A percentile compares a stretch with the other conserved stretches of the same genome.
Conservation (phyloP, 805 yeast species). For the Lipomyces lipofer region DNA sequence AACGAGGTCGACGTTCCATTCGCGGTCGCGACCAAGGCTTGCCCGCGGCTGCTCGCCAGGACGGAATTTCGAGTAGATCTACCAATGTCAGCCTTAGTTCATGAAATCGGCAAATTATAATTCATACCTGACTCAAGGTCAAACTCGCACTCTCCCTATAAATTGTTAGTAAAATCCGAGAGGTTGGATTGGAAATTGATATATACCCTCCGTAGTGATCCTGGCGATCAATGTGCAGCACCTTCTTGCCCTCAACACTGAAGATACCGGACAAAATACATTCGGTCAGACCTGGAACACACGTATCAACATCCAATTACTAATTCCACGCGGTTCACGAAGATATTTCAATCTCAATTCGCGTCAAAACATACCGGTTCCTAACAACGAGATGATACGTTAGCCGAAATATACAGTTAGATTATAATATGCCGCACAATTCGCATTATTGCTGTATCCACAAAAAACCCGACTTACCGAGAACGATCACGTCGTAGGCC, state of each 20-base stretch:
- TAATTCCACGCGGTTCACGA: not conserved
- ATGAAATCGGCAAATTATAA: constrained; percentile 30
- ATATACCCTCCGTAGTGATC: constrained; percentile 83
- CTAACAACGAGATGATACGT: constrained; percentile 25
- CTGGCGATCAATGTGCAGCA: constrained; percentile 92
- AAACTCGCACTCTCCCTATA: constrained; percentile 74
- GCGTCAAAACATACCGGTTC: constrained; percentile 37
- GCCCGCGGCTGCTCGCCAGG: constrained; percentile 67
- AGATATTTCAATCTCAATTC: not conserved
- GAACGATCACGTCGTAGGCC: constrained; percentile 92
- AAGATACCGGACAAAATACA: constrained; percentile 91
- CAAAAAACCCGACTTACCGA: constrained; percentile 73
- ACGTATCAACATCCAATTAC: not conserved
- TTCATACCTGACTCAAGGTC: constrained; percentile 54
- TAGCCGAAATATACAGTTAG: not conserved
- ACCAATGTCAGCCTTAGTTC: not conserved
- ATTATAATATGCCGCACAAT: not conserved
- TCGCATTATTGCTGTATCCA: too few relatives aligned
- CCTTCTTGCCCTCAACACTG: constrained; percentile 98
- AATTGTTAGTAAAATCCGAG: not conserved
- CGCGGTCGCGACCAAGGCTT: constrained; percentile 85
- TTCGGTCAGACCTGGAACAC: constrained; percentile 78
- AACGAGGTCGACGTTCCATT: constrained; percentile 96
- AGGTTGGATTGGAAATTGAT: not conserved
- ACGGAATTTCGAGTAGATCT: constrained; percentile 80